Base-by-base conservation (phyloP, 1,139 yeast genomes). In the Magnusiomyces paraingens region DNA sequence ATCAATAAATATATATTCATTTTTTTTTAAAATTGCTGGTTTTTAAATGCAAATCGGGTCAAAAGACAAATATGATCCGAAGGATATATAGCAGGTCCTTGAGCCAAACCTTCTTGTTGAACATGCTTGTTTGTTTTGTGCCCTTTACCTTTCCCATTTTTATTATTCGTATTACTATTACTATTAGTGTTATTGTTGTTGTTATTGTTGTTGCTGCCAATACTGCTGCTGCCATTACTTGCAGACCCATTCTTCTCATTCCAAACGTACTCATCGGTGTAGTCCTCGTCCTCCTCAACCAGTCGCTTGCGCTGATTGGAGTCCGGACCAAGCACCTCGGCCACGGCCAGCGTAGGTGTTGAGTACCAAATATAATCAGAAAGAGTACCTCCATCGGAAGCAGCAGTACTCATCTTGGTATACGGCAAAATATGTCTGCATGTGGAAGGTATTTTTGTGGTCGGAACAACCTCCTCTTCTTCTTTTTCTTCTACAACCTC, bases 281-380 rank as follows among this genome's bases (percentile, higher is more conserved):
- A 5, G 32, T 26, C 32, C 32, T 26, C 32, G 32, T 8, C 32
- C 32, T 26, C 32, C 32, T 26, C 32, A 26, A 26, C 8, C 39
- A 44, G 12, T 6, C n/a, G 39, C 18, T 22, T 32, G 39, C 21
- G 39, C 29, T 40, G 44, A 18, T 40, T 26, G 14, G 35, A 8
- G 18, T 21, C 36, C 6, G 49, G 41, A 10, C 50, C 50, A 5
- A 48, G 39, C 17, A 48, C 45, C 32, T 48, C 45, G 12, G 50
- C 39, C 11, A 48, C 50, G 15, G 50, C 50, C 11, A 48, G 38
- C 10, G 50, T 48, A 22, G 50, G 45, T 5, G 45, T 22, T n/a
- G 50, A 48, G 26, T 48, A 48, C 26, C 29, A 48, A 39, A 48
- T 48, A 17, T 48, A 48, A 26, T 48, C 50, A 4, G 45, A 48